phyloP scores from a whole-genome alignment of 148 eudicot species.

The Camellia sinensis region DNA sequence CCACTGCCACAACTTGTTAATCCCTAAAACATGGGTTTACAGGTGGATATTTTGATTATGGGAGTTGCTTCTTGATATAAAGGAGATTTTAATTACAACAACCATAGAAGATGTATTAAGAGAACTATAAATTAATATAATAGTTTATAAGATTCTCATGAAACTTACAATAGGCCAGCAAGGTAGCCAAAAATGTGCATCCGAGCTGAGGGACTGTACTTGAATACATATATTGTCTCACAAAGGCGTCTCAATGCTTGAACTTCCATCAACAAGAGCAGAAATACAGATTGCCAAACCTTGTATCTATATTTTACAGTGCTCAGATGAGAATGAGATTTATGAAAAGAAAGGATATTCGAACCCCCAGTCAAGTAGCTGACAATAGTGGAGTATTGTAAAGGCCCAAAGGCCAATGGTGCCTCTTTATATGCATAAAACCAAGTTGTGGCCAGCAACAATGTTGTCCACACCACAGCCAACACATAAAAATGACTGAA shows the following conservation, averaged over 20 bases:
- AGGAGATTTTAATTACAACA: background rate
- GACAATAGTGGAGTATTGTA: constrained; percentile 51
- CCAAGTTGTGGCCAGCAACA: constrained; percentile 68
- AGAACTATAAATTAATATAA: background rate
- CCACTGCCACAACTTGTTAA: too few species aligned
- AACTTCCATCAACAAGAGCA: constrained; percentile 81
- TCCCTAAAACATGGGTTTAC: background rate
- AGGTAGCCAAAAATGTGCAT: constrained; percentile 84
- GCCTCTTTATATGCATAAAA: constrained; percentile 57
- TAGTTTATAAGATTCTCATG: background rate
- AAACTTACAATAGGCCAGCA: constrained; percentile 76
- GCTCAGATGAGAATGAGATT: constrained; percentile 30
- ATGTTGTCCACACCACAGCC: constrained; percentile 67
- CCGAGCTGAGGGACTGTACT: constrained; percentile 73
- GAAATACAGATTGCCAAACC: constrained; percentile 69
- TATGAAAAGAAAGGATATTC: constrained; percentile 37
- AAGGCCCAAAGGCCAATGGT: constrained; percentile 44
- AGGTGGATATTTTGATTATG: background rate
- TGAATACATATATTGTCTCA: constrained; percentile 71
- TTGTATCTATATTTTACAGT: constrained; percentile 30
- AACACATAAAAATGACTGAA: constrained; percentile 81
- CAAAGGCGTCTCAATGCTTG: constrained; percentile 71
- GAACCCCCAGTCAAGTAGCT: constrained; percentile 71
- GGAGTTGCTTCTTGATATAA: background rate
- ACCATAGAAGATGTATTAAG: background rate